phyloP scores from a whole-genome alignment of 108 stramenopile genomes.

The Cylindrotheca closterium region DNA sequence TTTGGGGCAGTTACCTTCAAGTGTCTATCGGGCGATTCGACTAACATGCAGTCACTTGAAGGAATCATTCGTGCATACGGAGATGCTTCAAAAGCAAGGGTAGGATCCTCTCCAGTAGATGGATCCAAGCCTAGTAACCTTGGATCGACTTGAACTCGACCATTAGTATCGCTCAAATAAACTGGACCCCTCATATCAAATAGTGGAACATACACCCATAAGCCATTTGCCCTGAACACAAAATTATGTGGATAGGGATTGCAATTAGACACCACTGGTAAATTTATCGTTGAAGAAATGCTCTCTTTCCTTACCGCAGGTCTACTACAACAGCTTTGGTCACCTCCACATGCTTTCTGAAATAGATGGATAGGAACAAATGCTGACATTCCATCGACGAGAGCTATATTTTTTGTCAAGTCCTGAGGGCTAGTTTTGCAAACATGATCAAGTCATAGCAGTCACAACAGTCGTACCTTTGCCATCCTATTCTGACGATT shows the following conservation, averaged over 20 bases:
- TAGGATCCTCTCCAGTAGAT: conserved; percentile 33
- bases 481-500: conserved; percentile 56
- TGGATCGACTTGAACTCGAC: conserved; percentile 55
- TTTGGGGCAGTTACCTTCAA: conserved; percentile 34
- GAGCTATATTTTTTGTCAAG: conserved; percentile 25
- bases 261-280: not conserved
- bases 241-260: no score
- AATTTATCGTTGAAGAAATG: not conserved
- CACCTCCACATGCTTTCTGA: conserved; percentile 38
- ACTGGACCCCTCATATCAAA: conserved; percentile 62
- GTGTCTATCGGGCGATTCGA: conserved; percentile 14
- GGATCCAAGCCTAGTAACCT: conserved; percentile 26
- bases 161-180: conserved; percentile 45
- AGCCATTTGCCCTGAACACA: conserved; percentile 35
- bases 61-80: conserved; percentile 32
- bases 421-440: no score
- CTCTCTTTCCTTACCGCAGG: conserved; percentile 9
- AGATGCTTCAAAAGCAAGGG: conserved; percentile 39
- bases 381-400: conserved; percentile 60
- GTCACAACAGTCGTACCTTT: conserved; percentile 29
- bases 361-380: conserved; percentile 63
- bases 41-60: conserved; percentile 29
- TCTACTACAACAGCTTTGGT: conserved; percentile 50
- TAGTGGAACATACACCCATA: conserved; percentile 54
- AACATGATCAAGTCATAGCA: no score